Conservation (phyloP, 192 early-diverging fungal species). For the Glomus cerebriforme region DNA sequence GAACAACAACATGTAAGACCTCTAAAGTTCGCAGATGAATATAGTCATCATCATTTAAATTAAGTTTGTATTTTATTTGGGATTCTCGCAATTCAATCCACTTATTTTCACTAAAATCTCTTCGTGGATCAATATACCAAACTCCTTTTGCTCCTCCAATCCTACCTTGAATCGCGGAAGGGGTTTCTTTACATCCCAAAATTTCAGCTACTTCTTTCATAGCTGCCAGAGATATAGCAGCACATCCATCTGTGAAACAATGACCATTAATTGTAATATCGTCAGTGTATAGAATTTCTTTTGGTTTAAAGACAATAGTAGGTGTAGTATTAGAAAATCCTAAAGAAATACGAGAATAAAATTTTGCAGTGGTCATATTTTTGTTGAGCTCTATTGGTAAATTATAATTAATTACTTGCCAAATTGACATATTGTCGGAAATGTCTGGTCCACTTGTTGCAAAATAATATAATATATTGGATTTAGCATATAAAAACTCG, state of each 20-base stretch:
- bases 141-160: slow-evolving; percentile 44
- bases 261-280: slow-evolving; percentile 12
- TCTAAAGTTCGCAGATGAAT: slow-evolving; percentile 37
- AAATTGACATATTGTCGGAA: background rate
- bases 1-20: slow-evolving; percentile 24
- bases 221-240: slow-evolving; percentile 35
- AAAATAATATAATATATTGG: slow-evolving; percentile 33
- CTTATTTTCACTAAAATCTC: slow-evolving; percentile 7
- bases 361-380: slow-evolving; percentile 35
- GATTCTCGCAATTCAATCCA: slow-evolving; percentile 37
- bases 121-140: slow-evolving; percentile 35
- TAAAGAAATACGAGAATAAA: slow-evolving; percentile 36
- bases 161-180: slow-evolving; percentile 41
- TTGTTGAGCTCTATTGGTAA: slow-evolving; percentile 34
- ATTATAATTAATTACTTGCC: slow-evolving; percentile 38
- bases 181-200: slow-evolving; percentile 23
- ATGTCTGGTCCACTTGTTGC: slow-evolving; percentile 37
- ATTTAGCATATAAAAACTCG: slow-evolving; percentile 40
- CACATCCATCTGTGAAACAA: slow-evolving; percentile 47
- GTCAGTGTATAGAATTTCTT: slow-evolving; percentile 23
- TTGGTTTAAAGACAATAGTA: slow-evolving; percentile 33
- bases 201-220: slow-evolving; percentile 36
- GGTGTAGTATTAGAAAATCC: slow-evolving; percentile 39
- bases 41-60: slow-evolving; percentile 25
- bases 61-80: slow-evolving; percentile 38